Conservation (phyloP, 2,329 filamentous ascomycete species). For the Ophiostoma perfectum region DNA sequence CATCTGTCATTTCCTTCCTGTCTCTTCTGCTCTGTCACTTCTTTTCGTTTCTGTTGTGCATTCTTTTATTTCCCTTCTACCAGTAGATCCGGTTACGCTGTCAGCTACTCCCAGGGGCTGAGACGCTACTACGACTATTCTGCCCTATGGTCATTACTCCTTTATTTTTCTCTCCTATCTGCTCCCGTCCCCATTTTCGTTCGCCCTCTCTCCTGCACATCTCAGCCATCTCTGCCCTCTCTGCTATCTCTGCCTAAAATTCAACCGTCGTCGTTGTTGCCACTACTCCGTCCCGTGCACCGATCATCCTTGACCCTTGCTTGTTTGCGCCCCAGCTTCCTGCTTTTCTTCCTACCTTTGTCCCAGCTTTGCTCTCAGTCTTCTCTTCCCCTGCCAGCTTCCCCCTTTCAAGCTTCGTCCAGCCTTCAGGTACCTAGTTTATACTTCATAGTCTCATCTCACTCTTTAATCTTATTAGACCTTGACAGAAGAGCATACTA, state of each 20-base stretch:
- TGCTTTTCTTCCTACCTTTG: not conserved
- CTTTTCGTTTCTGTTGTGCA: not conserved
- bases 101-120: not conserved
- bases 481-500: not conserved
- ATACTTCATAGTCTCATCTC: too few relatives aligned
- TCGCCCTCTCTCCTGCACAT: too few relatives aligned
- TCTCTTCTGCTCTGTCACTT: not conserved
- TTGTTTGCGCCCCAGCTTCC: not conserved
- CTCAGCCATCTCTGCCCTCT: not conserved
- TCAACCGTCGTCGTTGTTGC: slow-evolving; percentile 2
- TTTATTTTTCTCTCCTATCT: not conserved
- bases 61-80: not conserved
- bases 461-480: too few relatives aligned
- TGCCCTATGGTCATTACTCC: not conserved
- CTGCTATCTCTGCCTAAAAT: not conserved
- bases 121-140: not conserved
- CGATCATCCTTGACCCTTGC: slow-evolving; percentile 5
- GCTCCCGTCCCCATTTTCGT: too few relatives aligned
- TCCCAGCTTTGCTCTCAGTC: too few relatives aligned
- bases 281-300: not conserved
- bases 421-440: too few relatives aligned
- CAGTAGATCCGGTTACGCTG: not conserved
- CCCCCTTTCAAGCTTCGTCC: not conserved
- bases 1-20: not conserved
- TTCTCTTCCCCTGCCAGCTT: not conserved